phyloP scores from a whole-genome alignment of 768 basidiomycete species.

The Xerocomellus chrysenteron region DNA sequence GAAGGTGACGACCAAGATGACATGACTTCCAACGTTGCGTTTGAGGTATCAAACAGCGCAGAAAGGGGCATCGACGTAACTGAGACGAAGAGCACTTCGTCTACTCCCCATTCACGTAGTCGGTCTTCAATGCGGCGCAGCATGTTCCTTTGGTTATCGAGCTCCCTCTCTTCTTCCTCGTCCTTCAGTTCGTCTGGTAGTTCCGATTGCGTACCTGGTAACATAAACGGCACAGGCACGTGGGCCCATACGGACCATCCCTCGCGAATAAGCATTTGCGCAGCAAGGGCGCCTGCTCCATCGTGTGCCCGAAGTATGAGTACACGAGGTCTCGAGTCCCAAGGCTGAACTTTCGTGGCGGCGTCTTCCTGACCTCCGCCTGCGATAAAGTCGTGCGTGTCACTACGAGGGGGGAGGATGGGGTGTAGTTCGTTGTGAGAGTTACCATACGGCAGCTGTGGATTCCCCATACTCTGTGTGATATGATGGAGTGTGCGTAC shows the following conservation, averaged over 20 bases:
- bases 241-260: slow-evolving; percentile 81
- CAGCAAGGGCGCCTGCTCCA: slow-evolving; percentile 71
- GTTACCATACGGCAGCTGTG: slow-evolving; percentile 23
- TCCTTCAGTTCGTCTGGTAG: slow-evolving; percentile 31
- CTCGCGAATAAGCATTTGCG: slow-evolving; percentile 67
- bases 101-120: slow-evolving; percentile 68
- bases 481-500: slow-evolving; percentile 60
- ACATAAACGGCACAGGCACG: slow-evolving; percentile 40
- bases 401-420: slow-evolving; percentile 24
- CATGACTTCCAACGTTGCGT: slow-evolving; percentile 15
- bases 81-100: slow-evolving; percentile 69
- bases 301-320: slow-evolving; percentile 75
- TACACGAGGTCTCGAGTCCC: slow-evolving; percentile 35
- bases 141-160: slow-evolving; percentile 41
- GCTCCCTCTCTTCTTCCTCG: slow-evolving; percentile 34
- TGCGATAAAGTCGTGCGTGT: slow-evolving; percentile 25
- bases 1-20: slow-evolving; percentile 28
- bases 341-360: neutral
- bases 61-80: slow-evolving; percentile 22
- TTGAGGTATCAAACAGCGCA: slow-evolving; percentile 23
- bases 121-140: slow-evolving; percentile 51
- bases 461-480: slow-evolving; percentile 24
- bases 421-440: slow-evolving; percentile 31
- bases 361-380: slow-evolving; percentile 24
- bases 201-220: slow-evolving; percentile 36